Evolutionary conservation across 1,139 yeast species (phyloP), one percentile per base, ranked within the genome.

Genomic region (Kodamaea derodonti): DNA sequence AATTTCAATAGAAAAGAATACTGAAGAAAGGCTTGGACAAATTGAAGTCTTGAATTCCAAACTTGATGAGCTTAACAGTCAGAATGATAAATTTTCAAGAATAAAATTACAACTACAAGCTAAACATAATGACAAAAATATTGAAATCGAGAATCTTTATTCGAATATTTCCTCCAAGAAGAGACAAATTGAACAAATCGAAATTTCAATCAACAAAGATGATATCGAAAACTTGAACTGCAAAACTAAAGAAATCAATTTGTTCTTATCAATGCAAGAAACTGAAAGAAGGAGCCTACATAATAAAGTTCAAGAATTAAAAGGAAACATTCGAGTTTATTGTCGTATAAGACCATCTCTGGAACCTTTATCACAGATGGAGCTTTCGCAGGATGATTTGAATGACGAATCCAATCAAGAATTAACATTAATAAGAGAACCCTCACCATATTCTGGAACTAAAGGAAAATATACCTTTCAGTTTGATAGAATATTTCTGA

Each of bases 261-360:
- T 56, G 20, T 59, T 40, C 30, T 31, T 57, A 11, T 40, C 49
- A 1, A 30, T 37, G 4, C 50, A 52, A 35, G 71, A 65, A 32
- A 38, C 36, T 8, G 45, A 48, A 20, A 68, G 97, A 46, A 65
- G 97, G n/a, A 54, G 62, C 14, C 59, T 86, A 3, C 97, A 88
- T 51, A 80, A 85, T 49, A 72, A 67, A 40, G 64, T 90, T 10
- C 97, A 90, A 55, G 95, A 87, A 40, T 58, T 90, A 28, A 86
- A 90, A 54, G 98, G 98, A 1, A 92, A 88, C 48, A 87, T 92
- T 26, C 64, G 98, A 29, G 97, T 92, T 0, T 88, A 81, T 48
- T 92, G 97, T 53, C 72, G 98, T 28, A 72, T 90, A 4, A 69
- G 95, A 34, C 96, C 97, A 0, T 61, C 69, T 2, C 39, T 52